Percentiles rank a stretch among this genome's conserved stretches.
Evolutionary conservation across 345 rosid genomes (phyloP).

Genomic region (Moricandia arvensis): DNA sequence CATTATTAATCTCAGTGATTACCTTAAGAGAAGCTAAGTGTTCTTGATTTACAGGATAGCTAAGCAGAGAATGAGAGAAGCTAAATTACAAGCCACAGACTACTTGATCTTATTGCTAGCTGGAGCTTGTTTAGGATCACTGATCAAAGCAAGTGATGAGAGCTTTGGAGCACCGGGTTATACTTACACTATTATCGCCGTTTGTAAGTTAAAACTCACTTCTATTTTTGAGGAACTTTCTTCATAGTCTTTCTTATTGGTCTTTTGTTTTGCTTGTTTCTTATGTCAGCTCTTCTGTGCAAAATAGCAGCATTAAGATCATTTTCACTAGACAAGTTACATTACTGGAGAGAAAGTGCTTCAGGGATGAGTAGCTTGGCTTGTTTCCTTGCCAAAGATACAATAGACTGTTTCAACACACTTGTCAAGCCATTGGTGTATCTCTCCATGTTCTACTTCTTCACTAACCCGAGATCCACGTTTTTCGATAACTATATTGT

Average conservation of each 20-base stretch:
- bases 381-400: conserved; percentile 90
- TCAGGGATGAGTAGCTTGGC: conserved; percentile 95
- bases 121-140: conserved; percentile 88
- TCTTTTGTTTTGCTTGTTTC: neutral
- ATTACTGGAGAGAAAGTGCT: conserved; percentile 92
- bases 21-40: conserved; percentile 1
- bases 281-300: conserved; percentile 82
- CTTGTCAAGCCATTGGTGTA: conserved; percentile 83
- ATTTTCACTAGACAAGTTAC: conserved; percentile 81
- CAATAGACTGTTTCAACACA: conserved; percentile 75
- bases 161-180: conserved; percentile 77
- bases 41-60: conserved; percentile 59
- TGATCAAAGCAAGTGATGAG: conserved; percentile 58
- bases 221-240: neutral
- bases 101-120: conserved; percentile 86
- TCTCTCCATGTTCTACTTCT: conserved; percentile 88
- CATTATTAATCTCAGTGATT: neutral
- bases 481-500: conserved; percentile 72
- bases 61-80: conserved; percentile 84
- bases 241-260: neutral
- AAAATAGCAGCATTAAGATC: conserved; percentile 90
- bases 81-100: conserved; percentile 75
- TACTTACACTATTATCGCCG: conserved; percentile 81
- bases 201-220: conserved; percentile 58
- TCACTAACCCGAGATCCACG: conserved; percentile 85